Conservation (phyloP, 2,329 filamentous ascomycete genomes). For the Metarhizium brunneum region DNA sequence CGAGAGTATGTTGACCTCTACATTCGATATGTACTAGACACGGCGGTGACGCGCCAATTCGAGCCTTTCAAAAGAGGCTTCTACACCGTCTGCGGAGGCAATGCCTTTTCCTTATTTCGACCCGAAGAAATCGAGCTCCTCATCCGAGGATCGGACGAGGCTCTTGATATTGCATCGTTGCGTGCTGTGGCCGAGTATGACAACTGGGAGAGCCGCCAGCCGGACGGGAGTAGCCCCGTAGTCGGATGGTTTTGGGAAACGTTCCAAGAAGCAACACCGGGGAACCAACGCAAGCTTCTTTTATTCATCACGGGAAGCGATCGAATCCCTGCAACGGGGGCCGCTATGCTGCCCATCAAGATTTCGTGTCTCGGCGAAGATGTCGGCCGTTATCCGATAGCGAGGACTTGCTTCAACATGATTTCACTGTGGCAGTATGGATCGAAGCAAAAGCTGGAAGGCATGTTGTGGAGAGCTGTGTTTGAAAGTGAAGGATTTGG, state of each 20-base stretch:
- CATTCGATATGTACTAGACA: slow-evolving; percentile 70
- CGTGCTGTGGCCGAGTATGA: slow-evolving; percentile 73
- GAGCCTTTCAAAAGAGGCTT: slow-evolving; percentile 92
- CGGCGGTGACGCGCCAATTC: slow-evolving; percentile 70
- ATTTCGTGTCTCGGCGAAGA: slow-evolving; percentile 70
- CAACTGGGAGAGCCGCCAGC: slow-evolving; percentile 56
- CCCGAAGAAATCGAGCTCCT: slow-evolving; percentile 88
- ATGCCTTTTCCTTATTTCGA: slow-evolving; percentile 76
- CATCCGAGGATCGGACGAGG: slow-evolving; percentile 75
- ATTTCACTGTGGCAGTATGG: slow-evolving; percentile 67
- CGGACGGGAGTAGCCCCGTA: slow-evolving; percentile 53
- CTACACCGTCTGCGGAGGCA: slow-evolving; percentile 83
- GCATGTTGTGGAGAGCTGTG: slow-evolving; percentile 76
- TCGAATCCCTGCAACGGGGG: slow-evolving; percentile 79
- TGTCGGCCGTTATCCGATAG: slow-evolving; percentile 66
- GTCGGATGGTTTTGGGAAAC: slow-evolving; percentile 85
- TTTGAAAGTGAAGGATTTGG: slow-evolving; percentile 87
- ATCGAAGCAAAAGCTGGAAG: slow-evolving; percentile 57
- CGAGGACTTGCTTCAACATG: slow-evolving; percentile 86
- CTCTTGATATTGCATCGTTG: slow-evolving; percentile 68
- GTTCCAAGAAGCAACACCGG: slow-evolving; percentile 55
- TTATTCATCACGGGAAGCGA: slow-evolving; percentile 88
- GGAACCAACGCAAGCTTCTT: slow-evolving; percentile 68
- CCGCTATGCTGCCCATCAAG: slow-evolving; percentile 68
- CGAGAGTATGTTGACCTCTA: slow-evolving; percentile 83